Evolutionary conservation across 805 yeast species (phyloP), one percentile per base, ranked within the genome.

Genomic region (Candida qinlingensis): DNA sequence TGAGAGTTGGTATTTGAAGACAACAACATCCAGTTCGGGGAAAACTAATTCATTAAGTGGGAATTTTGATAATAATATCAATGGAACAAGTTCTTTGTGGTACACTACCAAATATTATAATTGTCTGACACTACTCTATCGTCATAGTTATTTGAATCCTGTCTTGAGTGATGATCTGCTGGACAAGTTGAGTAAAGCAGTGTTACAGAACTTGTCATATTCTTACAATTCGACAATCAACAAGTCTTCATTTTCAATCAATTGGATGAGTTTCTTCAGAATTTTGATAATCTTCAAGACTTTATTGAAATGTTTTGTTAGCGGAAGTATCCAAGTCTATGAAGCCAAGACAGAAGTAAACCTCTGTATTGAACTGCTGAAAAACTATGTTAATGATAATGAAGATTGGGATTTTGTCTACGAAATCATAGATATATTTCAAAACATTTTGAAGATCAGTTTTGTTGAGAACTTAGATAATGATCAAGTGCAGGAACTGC

Each of bases 261-360:
- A 74, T 47, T 77, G 81, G 81, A 68, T 76, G 37, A 71, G 77
- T 1, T 61, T 76, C n/a, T 75, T 74, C 53, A 62, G 81, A 44
- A 72, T 77, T 11, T 52, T 77, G 35, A 69, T 74, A 11, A 71
- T 74, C 9, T 75, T 79, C 58, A 74, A 76, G 40, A 72, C 76
- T 1, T 64, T 76, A 26, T 55, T 77, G 9, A 72, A 72, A 49
- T 76, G 81, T 54, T 57, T 76, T 19, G 73, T 76, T 34, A 73
- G 71, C 45, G 72, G 76, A 69, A 65, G 71, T 27, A 70, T 77
- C 37, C 77, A 74, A 48, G 54, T 76, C 19, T 61, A 68, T 26
- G 79, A 74, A 46, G 69, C 77, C 38, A 72, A 74, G 46, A 71
- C 76, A 1, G 80, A 77, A 51, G 70, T 76, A 37, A 73, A 72